Evolutionary conservation across 352 stramenopile genomes (phyloP), one percentile per base, ranked within the genome.

Genomic region (Blastocystis sp.): DNA sequence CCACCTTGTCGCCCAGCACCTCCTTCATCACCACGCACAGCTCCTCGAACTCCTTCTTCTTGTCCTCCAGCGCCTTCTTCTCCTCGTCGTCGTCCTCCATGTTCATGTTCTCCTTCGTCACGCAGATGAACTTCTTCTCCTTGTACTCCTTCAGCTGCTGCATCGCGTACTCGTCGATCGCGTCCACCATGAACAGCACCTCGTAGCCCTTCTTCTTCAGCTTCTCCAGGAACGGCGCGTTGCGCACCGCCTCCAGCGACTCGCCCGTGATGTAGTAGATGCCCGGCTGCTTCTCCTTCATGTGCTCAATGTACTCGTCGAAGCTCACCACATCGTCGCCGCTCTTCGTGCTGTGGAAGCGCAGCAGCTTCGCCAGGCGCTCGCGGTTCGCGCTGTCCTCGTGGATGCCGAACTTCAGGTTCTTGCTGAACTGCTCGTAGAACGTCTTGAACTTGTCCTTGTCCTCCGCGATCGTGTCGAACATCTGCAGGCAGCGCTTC

Each of bases 131-230:
- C 28, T 34, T 34, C 28, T 34, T 34, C 28, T 34, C 28, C 28
- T 34, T 34, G 28, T 34, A 34, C 28, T 89, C 98, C 96, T 90
- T 99, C 97, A 45, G 97, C 28, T 34, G 28, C 28, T 34, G 28
- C 28, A 34, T 34, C 28, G 28, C 28, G 28, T 34, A 34, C 28
- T 34, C 28, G 28, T 34, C 28, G 28, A 34, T 34, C 28, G 28
- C 28, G 28, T 34, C 28, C 28, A 34, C 92, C 94, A 99, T 98
- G 95, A 95, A 99, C 21, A 99, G 90, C 53, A 98, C 96, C 92
- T 99, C 97, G 89, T 98, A 98, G 87, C 96, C 96, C 95, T 99
- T 99, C 94, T 98, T 98, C 94, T 98, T 98, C 86, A 34, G 28
- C 28, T 34, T 34, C 28, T 34, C 28, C 28, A 34, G 28, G 28